Percentiles rank a stretch among this genome's conserved stretches.
Conservation (phyloP, 305 asterid species). For the Nicotiana rustica region DNA sequence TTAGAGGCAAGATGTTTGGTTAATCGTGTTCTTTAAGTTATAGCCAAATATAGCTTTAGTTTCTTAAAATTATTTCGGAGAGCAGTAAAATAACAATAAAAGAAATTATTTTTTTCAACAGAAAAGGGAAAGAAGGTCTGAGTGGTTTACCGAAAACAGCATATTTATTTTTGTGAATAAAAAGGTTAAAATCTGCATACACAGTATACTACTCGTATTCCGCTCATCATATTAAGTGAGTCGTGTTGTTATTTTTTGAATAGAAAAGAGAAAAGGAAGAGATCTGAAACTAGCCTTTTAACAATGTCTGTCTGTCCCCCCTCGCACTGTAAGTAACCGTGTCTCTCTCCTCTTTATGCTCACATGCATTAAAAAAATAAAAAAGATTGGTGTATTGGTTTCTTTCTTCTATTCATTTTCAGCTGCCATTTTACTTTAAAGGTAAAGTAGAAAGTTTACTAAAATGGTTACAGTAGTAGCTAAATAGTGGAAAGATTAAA, state of each 20-base stretch:
- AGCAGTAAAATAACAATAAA: too few relatives aligned
- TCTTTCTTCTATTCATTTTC: conserved; percentile 9
- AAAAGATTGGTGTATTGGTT: background rate
- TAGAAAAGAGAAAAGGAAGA: conserved; percentile 12
- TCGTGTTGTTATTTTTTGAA: background rate
- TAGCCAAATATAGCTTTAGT: too few relatives aligned
- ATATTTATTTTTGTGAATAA: too few relatives aligned
- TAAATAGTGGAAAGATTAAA: background rate
- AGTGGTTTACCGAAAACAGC: too few relatives aligned
- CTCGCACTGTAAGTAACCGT: conserved; percentile 26
- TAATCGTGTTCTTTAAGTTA: too few relatives aligned
- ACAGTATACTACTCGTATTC: too few relatives aligned
- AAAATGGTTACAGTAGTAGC: background rate
- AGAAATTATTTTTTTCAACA: background rate
- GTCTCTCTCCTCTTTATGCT: conserved; percentile 31
- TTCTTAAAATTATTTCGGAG: too few relatives aligned
- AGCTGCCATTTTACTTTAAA: conserved; percentile 20
- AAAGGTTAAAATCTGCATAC: too few relatives aligned
- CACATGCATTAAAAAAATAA: background rate
- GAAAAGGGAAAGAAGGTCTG: conserved; percentile 8
- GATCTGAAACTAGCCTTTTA: conserved; percentile 38
- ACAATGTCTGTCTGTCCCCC: conserved; percentile 45
- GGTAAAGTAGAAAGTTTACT: background rate
- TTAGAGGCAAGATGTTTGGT: too few relatives aligned
- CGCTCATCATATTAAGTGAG: too few relatives aligned